phyloP scores from a whole-genome alignment of 805 yeast genomes.

The Monosporozyma aerobia region DNA sequence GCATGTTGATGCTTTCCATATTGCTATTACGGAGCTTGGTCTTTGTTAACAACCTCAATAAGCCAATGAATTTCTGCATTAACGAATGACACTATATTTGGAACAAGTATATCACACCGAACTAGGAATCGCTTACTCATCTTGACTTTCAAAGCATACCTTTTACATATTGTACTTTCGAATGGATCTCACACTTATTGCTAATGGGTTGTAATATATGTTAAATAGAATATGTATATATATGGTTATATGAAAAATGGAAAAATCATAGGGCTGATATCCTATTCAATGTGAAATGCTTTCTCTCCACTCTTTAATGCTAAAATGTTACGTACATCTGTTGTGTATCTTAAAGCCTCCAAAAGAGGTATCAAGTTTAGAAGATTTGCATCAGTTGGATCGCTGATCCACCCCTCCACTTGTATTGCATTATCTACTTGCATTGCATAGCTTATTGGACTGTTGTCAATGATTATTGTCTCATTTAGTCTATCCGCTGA shows the following conservation, averaged over 20 bases:
- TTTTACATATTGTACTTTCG: too few species aligned
- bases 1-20: too few species aligned
- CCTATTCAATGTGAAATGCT: slow-evolving; percentile 12
- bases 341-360: slow-evolving; percentile 51
- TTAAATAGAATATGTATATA: neutral
- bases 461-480: slow-evolving; percentile 77
- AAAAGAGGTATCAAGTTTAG: slow-evolving; percentile 70
- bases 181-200: neutral
- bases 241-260: neutral
- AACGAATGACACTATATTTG: too few species aligned
- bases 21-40: too few species aligned
- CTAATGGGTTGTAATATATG: neutral
- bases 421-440: slow-evolving; percentile 84
- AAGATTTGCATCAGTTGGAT: slow-evolving; percentile 81
- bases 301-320: slow-evolving; percentile 58
- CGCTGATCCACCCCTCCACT: slow-evolving; percentile 97
- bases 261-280: neutral
- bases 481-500: slow-evolving; percentile 34
- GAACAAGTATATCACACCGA: neutral
- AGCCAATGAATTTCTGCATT: too few species aligned
- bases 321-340: slow-evolving; percentile 74
- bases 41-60: too few species aligned
- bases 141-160: too few species aligned
- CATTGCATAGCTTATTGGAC: slow-evolving; percentile 79
- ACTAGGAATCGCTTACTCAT: neutral